These are phyloP conservation scores for Gastroboletus turbinatus DNA, from an alignment of 1,284 basidiomycete genomes.

Conservation along the genomic window DNA sequence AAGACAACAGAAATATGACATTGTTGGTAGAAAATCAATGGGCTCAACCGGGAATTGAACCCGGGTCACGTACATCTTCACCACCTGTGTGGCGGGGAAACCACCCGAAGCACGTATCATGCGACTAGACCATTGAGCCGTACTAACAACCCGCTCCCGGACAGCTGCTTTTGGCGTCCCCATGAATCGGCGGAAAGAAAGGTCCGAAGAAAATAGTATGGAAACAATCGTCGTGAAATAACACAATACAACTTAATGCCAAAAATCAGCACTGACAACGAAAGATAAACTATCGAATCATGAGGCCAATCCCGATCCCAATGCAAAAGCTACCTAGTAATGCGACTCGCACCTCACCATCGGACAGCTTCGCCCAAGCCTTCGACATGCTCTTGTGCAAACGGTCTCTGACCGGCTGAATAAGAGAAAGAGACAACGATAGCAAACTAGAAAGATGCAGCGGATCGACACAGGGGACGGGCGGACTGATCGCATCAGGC, in stretches of 20 bases:
- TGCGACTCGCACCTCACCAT: constrained; percentile 30
- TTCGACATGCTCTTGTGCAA: constrained; percentile 18
- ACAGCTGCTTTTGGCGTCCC: not conserved
- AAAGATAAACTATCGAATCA: constrained; percentile 28
- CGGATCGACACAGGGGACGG: constrained; percentile 40
- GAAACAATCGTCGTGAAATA: not conserved
- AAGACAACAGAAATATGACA: not conserved
- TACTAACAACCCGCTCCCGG: not conserved
- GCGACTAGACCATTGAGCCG: constrained; percentile 44
- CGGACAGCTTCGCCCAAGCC: constrained; percentile 25
- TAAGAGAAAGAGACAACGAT: constrained; percentile 46
- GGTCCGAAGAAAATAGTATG: not conserved
- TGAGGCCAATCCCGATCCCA: constrained; percentile 32
- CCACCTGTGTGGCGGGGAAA: not conserved
- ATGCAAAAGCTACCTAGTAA: constrained; percentile 35
- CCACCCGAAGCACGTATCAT: constrained; percentile 42
- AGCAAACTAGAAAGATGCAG: constrained; percentile 49
- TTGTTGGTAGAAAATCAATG: constrained; percentile 9
- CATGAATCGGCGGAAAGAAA: not conserved
- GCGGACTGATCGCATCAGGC: constrained; percentile 13
- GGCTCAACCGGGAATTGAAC: constrained; percentile 49
- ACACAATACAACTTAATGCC: not conserved
- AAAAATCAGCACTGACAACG: not conserved
- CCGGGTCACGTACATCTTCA: constrained; percentile 42
- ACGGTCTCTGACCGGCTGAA: constrained; percentile 29